Evolutionary conservation across 495 filamentous ascomycete genomes (phyloP).

Genomic region (Aspergillus nanangensis): DNA sequence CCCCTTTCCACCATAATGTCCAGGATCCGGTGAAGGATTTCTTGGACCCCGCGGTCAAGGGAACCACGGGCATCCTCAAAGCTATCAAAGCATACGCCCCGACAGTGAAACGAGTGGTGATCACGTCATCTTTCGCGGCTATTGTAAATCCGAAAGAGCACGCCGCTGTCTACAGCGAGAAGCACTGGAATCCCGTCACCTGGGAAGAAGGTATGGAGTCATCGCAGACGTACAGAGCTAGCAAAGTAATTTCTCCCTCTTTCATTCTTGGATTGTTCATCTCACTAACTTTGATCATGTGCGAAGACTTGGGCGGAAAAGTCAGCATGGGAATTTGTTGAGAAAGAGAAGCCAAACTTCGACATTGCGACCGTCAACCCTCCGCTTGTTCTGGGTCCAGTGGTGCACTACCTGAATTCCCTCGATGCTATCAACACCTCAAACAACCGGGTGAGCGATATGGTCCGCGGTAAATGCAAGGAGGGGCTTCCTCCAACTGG

Average conservation of each 20-base stretch:
- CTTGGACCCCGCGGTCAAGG: conserved; percentile 78
- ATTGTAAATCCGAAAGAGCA: conserved; percentile 53
- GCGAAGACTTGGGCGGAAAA: conserved; percentile 53
- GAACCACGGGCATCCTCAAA: conserved; percentile 74
- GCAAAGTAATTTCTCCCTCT: conserved; percentile 44
- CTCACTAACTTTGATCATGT: conserved; percentile 5
- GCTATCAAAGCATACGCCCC: conserved; percentile 73
- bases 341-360: conserved; percentile 75
- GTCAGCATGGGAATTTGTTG: conserved; percentile 78
- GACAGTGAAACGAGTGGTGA: conserved; percentile 72
- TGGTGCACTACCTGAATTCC: conserved; percentile 61
- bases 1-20: conserved; percentile 73
- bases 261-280: no score
- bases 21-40: conserved; percentile 75
- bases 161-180: conserved; percentile 60
- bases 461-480: conserved; percentile 64
- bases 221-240: conserved; percentile 62
- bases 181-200: conserved; percentile 82
- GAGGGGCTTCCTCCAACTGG: conserved; percentile 54
- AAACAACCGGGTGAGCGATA: conserved; percentile 48
- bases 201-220: conserved; percentile 57
- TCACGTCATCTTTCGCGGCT: conserved; percentile 83
- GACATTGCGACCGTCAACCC: conserved; percentile 67
- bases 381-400: conserved; percentile 69
- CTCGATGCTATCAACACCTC: conserved; percentile 67